A percentile compares a stretch with the other conserved stretches of the same genome.
Conservation (phyloP, 495 filamentous ascomycete species). For the Penicillium silybi region DNA sequence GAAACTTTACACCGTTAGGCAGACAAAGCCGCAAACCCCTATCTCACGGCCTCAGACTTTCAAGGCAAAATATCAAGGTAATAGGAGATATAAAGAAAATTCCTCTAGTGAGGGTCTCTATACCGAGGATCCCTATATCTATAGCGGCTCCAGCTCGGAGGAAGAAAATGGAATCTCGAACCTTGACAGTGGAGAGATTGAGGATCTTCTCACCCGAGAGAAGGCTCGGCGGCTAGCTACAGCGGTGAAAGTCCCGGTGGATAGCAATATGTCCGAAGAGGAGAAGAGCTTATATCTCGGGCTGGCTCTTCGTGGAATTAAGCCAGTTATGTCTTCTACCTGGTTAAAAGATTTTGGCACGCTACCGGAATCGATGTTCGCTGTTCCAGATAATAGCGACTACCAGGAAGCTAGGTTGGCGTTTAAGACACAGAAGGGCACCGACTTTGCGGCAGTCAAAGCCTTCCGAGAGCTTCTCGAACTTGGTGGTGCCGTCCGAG, state of each 20-base stretch:
- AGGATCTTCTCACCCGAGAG: constrained; percentile 28
- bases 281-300: constrained; percentile 54
- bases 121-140: not conserved
- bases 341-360: constrained; percentile 61
- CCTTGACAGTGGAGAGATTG: constrained; percentile 8
- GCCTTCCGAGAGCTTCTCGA: constrained; percentile 35
- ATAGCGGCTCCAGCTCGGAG: not conserved
- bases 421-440: constrained; percentile 40
- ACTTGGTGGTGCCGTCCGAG: constrained; percentile 40
- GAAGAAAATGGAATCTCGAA: not conserved
- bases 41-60: not conserved
- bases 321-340: constrained; percentile 50
- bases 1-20: too few species aligned
- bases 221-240: constrained; percentile 26
- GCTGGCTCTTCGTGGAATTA: constrained; percentile 55
- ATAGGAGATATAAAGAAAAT: not conserved
- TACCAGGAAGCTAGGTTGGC: constrained; percentile 34
- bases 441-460: constrained; percentile 36
- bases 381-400: constrained; percentile 4
- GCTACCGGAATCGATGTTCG: constrained; percentile 56
- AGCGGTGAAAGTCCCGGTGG: constrained; percentile 21
- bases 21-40: not conserved
- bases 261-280: constrained; percentile 41
- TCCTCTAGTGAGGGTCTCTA: not conserved
- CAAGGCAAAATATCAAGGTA: not conserved